Base-by-base conservation (phyloP, 1,284 basidiomycete genomes). In the Jaminaea rosea region DNA sequence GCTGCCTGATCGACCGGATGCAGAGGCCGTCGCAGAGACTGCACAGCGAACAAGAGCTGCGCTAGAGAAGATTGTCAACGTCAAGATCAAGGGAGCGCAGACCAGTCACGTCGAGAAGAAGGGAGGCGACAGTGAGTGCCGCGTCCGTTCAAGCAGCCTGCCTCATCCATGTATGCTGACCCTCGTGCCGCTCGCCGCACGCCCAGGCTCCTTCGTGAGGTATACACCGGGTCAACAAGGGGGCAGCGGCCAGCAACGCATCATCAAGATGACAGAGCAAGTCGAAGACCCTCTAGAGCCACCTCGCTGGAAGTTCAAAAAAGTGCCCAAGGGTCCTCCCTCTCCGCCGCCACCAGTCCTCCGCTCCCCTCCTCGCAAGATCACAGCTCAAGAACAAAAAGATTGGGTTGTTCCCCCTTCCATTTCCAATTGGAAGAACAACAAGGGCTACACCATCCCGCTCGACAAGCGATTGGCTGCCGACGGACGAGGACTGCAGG, bases 361-460 rank as follows among this genome's bases (percentile, higher is more conserved):
- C 47, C 84, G 93, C 39, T 91, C 87, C 77, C 94, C 94, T 1
- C 94, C 94, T 5, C 81, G 94, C 51, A 93, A 96, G 67, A 89
- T 89, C 2, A 94, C 93, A 0, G 88, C 88, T 3, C 87, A 90
- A 55, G 94, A 98, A 73, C 93, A 97, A 77, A 97, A 97, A 76
- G 93, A 97, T 69, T 97, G 94, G 94, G 96, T 96, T 91, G 97
- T 99, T 50, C 94, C 94, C 3, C 94, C 94, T 15, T 97, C 91
- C 76, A 96, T 99, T 59, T 96, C 91, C 28, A 99, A 98, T 77
- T 99, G 94, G 94, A 99, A 99, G 80, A 99, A 99, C 80, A 97
- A 98, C 83, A 97, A 97, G 77, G 94, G 94, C 81, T 98, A 93
- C 77, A 98, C 93, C 4, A 97, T 98, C 65, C 92, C 94, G 26